Conservation (phyloP, 2,329 filamentous ascomycete genomes). For the Geoglossum cookeanum region DNA sequence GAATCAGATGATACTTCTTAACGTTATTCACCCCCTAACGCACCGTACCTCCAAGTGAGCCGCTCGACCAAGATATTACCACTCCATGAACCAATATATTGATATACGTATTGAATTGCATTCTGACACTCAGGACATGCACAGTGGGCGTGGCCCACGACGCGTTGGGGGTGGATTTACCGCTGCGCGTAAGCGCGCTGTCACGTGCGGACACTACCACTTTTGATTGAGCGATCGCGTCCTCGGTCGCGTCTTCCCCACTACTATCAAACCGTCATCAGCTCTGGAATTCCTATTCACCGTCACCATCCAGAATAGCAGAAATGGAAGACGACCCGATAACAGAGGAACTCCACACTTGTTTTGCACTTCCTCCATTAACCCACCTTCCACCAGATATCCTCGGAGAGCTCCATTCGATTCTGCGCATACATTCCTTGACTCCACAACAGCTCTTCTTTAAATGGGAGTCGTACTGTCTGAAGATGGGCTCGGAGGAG, state of each 20-base stretch:
- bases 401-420: slow-evolving; percentile 62
- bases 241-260: not conserved
- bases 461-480: slow-evolving; percentile 97
- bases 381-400: slow-evolving; percentile 55
- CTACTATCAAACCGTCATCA: not conserved
- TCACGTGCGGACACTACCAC: not conserved
- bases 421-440: slow-evolving; percentile 66
- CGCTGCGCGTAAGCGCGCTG: too few relatives aligned
- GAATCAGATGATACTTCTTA: too few relatives aligned
- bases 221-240: not conserved
- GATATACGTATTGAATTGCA: too few relatives aligned
- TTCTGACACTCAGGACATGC: too few relatives aligned
- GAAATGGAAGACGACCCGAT: not conserved
- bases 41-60: too few relatives aligned
- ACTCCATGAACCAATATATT: too few relatives aligned
- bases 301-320: not conserved
- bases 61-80: too few relatives aligned
- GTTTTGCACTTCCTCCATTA: slow-evolving; percentile 36
- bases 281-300: not conserved
- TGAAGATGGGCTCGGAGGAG: slow-evolving; percentile 78
- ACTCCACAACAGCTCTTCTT: slow-evolving; percentile 76
- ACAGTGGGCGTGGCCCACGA: too few relatives aligned
- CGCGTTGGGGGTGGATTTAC: too few relatives aligned
- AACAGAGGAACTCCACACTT: slow-evolving; percentile 32
- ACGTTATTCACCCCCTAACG: too few relatives aligned